A percentile compares a stretch with the other conserved stretches of the same genome.
Conservation (phyloP, 2,329 filamentous ascomycete species). For the Trichocomaceae sp. region DNA sequence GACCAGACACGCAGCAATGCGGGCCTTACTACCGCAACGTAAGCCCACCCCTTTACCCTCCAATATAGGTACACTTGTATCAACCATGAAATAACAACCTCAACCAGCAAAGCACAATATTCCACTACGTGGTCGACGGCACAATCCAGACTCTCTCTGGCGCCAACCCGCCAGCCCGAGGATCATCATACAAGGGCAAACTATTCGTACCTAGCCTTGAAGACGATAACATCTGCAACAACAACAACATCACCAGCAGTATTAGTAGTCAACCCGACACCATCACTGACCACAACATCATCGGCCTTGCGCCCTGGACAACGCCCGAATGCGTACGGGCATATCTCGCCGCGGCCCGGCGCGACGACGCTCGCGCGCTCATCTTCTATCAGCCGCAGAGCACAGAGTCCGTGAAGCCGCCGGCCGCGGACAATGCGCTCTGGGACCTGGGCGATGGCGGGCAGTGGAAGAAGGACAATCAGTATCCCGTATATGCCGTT, state of each 20-base stretch:
- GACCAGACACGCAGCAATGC: conserved; percentile 27
- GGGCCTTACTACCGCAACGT: conserved; percentile 31
- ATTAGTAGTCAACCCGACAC: too few species aligned
- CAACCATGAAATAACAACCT: neutral
- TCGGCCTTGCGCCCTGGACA: conserved; percentile 85
- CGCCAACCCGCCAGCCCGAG: conserved; percentile 56
- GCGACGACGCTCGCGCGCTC: conserved; percentile 55
- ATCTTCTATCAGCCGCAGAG: conserved; percentile 49
- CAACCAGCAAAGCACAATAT: conserved; percentile 26
- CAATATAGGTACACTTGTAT: too few species aligned
- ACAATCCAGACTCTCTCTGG: conserved; percentile 72
- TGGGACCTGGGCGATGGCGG: conserved; percentile 68
- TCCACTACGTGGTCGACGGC: conserved; percentile 32
- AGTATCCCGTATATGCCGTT: conserved; percentile 78
- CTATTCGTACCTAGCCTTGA: conserved; percentile 74
- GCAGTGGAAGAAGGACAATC: conserved; percentile 64
- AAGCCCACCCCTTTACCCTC: conserved; percentile 18
- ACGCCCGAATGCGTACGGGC: conserved; percentile 63
- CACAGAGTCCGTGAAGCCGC: conserved; percentile 52
- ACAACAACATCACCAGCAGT: too few species aligned
- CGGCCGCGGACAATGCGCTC: conserved; percentile 53
- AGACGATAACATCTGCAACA: conserved; percentile 52
- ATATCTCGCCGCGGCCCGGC: conserved; percentile 59
- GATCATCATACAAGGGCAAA: conserved; percentile 64
- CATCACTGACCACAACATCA: conserved; percentile 65